A percentile compares a stretch with the other conserved stretches of the same genome.
Evolutionary conservation across 2,329 filamentous ascomycete genomes (phyloP).

Genomic region (Fusarium nurragi): DNA sequence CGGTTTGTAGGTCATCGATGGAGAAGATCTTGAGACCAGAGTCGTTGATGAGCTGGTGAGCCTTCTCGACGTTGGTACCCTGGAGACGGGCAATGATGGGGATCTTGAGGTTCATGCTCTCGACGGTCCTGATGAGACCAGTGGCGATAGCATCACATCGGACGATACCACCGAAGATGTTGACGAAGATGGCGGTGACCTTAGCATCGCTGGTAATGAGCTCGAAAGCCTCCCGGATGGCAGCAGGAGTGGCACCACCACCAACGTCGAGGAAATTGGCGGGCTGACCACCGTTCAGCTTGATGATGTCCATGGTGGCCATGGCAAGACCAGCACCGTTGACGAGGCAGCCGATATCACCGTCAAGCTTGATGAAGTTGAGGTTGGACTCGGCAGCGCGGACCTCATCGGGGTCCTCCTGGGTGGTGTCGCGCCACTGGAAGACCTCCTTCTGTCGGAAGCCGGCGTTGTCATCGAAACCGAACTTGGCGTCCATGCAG

Average conservation of each 20-base stretch:
- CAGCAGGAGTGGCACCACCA: slow-evolving; percentile 94
- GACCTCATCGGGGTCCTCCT: slow-evolving; percentile 98
- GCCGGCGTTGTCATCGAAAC: slow-evolving; percentile 98
- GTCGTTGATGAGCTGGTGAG: slow-evolving; percentile 93
- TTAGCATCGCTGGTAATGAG: slow-evolving; percentile 98
- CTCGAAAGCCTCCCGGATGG: slow-evolving; percentile 97
- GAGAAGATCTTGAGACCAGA: slow-evolving; percentile 99
- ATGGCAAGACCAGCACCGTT: slow-evolving; percentile 99
- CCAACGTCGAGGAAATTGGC: slow-evolving; percentile 99
- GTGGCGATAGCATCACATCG: slow-evolving; percentile 97
- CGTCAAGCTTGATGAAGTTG: slow-evolving; percentile 99
- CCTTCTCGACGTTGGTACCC: slow-evolving; percentile 97
- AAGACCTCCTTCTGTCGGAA: slow-evolving; percentile 99
- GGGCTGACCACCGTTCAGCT: slow-evolving; percentile 94
- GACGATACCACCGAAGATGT: slow-evolving; percentile 99
- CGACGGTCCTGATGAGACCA: slow-evolving; percentile 93
- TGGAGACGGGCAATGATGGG: slow-evolving; percentile 97
- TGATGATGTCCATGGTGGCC: slow-evolving; percentile 99
- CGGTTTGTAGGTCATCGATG: slow-evolving; percentile 96
- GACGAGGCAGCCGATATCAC: slow-evolving; percentile 98
- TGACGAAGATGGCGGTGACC: slow-evolving; percentile 98
- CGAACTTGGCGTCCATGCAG: slow-evolving; percentile 99
- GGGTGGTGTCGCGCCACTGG: slow-evolving; percentile 88
- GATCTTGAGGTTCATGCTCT: slow-evolving; percentile 94
- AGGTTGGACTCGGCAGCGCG: slow-evolving; percentile 93